Evolutionary conservation across 768 basidiomycete genomes (phyloP).

Genomic region (Megacollybia marginata): DNA sequence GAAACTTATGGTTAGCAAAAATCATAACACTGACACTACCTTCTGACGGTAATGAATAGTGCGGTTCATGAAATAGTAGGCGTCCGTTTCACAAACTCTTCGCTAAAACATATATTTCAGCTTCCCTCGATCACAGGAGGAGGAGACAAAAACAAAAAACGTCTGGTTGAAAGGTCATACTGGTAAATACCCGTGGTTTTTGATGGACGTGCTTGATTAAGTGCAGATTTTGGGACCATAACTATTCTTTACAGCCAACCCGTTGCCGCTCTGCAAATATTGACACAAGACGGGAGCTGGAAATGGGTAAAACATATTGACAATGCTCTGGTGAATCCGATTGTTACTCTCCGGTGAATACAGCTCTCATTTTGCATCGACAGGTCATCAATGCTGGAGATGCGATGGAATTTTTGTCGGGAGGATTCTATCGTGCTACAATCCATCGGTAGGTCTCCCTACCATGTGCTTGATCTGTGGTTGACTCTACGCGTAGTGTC

Average conservation of each 20-base stretch:
- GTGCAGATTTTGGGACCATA: conserved; percentile 40
- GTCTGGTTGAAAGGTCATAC: conserved; percentile 59
- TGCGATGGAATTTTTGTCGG: conserved; percentile 51
- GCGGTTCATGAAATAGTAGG: conserved; percentile 63
- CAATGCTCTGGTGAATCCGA: conserved; percentile 41
- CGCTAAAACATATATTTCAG: conserved; percentile 16
- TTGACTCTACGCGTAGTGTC: conserved; percentile 19
- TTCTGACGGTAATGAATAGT: conserved; percentile 23
- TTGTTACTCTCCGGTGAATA: neutral
- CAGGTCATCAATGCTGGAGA: conserved; percentile 59
- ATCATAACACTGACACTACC: neutral
- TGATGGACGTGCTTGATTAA: neutral
- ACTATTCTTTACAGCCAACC: conserved; percentile 59
- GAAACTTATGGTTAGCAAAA: conserved; percentile 27
- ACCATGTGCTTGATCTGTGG: neutral
- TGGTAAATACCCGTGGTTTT: conserved; percentile 21
- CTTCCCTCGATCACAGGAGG: conserved; percentile 41
- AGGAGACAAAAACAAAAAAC: conserved; percentile 42
- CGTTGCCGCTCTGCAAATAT: conserved; percentile 49
- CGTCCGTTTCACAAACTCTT: neutral
- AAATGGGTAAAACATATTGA: conserved; percentile 52
- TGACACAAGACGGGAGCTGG: conserved; percentile 45
- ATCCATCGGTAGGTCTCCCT: neutral
- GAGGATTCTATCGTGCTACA: conserved; percentile 15
- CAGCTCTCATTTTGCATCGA: neutral